Evolutionary conservation across 148 eudicot genomes (phyloP).

Genomic region (Heliamphora exappendiculata): DNA sequence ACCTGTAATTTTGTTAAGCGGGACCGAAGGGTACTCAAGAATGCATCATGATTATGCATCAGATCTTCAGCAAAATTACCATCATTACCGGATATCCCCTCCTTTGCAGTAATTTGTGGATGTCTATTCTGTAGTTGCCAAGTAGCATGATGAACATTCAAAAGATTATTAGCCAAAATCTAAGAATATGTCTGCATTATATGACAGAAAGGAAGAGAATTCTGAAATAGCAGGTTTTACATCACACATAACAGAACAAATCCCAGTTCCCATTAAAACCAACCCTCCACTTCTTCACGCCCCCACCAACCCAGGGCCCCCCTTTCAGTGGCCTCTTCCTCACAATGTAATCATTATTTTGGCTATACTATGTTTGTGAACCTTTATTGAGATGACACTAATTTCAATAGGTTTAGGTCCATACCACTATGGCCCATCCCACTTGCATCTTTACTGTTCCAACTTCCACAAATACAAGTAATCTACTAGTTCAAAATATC

Average conservation of each 20-base stretch:
- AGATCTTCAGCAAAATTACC: slow-evolving; percentile 44
- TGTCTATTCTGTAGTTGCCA: slow-evolving; percentile 46
- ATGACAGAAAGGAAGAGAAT: too few relatives aligned
- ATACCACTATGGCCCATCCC: too few relatives aligned
- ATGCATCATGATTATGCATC: slow-evolving; percentile 73
- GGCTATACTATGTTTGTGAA: too few relatives aligned
- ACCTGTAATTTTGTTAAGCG: slow-evolving; percentile 92
- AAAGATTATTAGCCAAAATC: neutral
- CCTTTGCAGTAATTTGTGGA: slow-evolving; percentile 44
- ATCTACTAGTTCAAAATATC: neutral
- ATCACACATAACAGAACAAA: neutral
- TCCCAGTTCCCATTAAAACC: neutral
- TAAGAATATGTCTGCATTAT: neutral
- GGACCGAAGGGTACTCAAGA: slow-evolving; percentile 68
- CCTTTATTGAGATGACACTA: too few relatives aligned
- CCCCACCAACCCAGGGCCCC: too few relatives aligned
- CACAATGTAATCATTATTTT: too few relatives aligned
- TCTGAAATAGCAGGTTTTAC: neutral
- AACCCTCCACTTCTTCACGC: neutral
- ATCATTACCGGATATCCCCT: slow-evolving; percentile 28
- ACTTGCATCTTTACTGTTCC: too few relatives aligned
- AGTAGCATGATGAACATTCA: neutral
- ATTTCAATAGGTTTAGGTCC: too few relatives aligned
- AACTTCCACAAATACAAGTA: too few relatives aligned
- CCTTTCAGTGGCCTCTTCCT: too few relatives aligned